Conservation (phyloP, 495 filamentous ascomycete species). For the Parathielavia appendiculata region DNA sequence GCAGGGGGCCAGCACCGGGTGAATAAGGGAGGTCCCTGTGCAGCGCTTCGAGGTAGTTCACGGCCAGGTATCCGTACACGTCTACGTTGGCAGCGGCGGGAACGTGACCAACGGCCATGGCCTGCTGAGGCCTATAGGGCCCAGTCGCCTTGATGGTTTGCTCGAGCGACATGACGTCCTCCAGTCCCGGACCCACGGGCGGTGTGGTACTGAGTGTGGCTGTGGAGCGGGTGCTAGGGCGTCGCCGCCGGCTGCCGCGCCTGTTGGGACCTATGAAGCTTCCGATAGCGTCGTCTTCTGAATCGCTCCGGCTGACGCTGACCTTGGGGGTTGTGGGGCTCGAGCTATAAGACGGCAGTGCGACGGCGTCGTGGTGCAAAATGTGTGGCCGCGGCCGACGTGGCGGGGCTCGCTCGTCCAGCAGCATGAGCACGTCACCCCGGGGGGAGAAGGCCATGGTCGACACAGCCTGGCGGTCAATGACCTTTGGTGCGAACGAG, state of each 20-base stretch:
- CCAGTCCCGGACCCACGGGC: slow-evolving; percentile 46
- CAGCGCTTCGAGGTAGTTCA: slow-evolving; percentile 52
- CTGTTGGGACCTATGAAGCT: slow-evolving; percentile 52
- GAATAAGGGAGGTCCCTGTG: slow-evolving; percentile 36
- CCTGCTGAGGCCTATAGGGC: slow-evolving; percentile 50
- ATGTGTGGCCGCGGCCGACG: slow-evolving; percentile 37
- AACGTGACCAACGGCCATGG: slow-evolving; percentile 57
- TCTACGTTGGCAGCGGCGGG: slow-evolving; percentile 49
- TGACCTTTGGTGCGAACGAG: slow-evolving; percentile 71
- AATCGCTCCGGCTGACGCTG: slow-evolving; percentile 57
- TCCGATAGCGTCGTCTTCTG: slow-evolving; percentile 61
- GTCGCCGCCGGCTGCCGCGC: slow-evolving; percentile 34
- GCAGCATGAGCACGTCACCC: slow-evolving; percentile 55
- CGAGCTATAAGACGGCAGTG: slow-evolving; percentile 39
- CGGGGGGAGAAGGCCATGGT: slow-evolving; percentile 55
- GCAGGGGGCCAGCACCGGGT: slow-evolving; percentile 27
- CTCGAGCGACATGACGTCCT: slow-evolving; percentile 55
- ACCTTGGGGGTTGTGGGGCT: slow-evolving; percentile 43
- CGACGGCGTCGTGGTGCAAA: slow-evolving; percentile 26
- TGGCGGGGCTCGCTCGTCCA: slow-evolving; percentile 43
- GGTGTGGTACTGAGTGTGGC: slow-evolving; percentile 52
- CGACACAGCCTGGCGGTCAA: slow-evolving; percentile 65
- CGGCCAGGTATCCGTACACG: slow-evolving; percentile 55
- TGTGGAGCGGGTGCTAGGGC: slow-evolving; percentile 36
- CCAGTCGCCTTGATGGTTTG: slow-evolving; percentile 55